phyloP scores from a whole-genome alignment of 805 yeast species.

The Citeromyces nyonsensis region DNA sequence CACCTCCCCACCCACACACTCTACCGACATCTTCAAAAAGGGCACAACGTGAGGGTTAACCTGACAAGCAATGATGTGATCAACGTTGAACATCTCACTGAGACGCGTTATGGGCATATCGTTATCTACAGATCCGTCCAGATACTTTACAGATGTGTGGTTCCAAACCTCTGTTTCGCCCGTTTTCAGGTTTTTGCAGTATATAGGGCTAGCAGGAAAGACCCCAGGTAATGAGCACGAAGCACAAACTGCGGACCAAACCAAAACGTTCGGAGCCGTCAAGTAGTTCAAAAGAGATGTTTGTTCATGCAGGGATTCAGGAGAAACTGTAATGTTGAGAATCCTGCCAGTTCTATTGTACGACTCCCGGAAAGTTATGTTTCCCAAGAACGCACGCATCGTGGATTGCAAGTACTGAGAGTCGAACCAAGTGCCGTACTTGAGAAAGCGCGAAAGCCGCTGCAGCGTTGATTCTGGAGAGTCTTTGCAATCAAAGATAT shows the following conservation, averaged over 20 bases:
- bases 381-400: slow-evolving; percentile 70
- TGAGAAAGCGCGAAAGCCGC: slow-evolving; percentile 48
- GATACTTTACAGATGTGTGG: slow-evolving; percentile 54
- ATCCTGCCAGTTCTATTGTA: slow-evolving; percentile 88
- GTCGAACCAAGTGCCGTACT: slow-evolving; percentile 85
- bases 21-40: slow-evolving; percentile 50
- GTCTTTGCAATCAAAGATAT: slow-evolving; percentile 32
- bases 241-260: slow-evolving; percentile 86
- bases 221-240: slow-evolving; percentile 91
- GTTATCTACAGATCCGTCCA: slow-evolving; percentile 93
- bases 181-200: slow-evolving; percentile 67
- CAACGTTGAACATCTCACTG: slow-evolving; percentile 94
- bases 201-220: slow-evolving; percentile 73
- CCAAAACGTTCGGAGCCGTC: slow-evolving; percentile 68
- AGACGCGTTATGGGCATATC: slow-evolving; percentile 84
- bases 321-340: slow-evolving; percentile 87
- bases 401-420: slow-evolving; percentile 55
- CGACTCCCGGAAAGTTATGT: slow-evolving; percentile 86
- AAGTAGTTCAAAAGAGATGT: slow-evolving; percentile 69
- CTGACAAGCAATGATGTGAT: slow-evolving; percentile 94
- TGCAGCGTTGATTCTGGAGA: slow-evolving; percentile 33
- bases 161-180: slow-evolving; percentile 73
- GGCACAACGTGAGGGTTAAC: slow-evolving; percentile 96
- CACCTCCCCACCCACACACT: slow-evolving; percentile 54
- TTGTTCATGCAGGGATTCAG: slow-evolving; percentile 83